These are phyloP conservation scores for Ilyonectria destructans DNA, from an alignment of 2,329 filamentous ascomycete genomes.

Conservation along the genomic window DNA sequence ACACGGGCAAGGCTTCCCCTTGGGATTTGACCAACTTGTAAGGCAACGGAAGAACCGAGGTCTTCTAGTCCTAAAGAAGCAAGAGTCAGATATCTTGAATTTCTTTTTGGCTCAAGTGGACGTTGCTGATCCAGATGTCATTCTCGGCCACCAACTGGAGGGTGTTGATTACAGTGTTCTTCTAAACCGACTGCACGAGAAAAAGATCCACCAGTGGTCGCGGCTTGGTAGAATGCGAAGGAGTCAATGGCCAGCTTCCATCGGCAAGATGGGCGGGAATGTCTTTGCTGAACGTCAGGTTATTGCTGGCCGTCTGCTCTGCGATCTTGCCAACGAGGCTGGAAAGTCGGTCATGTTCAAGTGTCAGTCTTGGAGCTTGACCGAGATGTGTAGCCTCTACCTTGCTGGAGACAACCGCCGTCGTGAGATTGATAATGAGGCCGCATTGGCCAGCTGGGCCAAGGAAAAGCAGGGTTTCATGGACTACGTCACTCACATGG, in stretches of 20 bases:
- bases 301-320: conserved; percentile 89
- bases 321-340: conserved; percentile 95
- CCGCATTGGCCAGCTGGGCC: conserved; percentile 87
- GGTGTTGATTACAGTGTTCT: conserved; percentile 96
- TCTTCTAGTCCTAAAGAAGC: conserved; percentile 85
- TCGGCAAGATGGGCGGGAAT: conserved; percentile 88
- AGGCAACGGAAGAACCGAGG: conserved; percentile 82
- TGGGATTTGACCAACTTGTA: conserved; percentile 87
- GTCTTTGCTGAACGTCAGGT: conserved; percentile 95
- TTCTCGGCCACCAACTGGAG: conserved; percentile 96
- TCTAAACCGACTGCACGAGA: conserved; percentile 88
- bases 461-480: conserved; percentile 86
- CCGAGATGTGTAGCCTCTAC: conserved; percentile 96
- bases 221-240: conserved; percentile 90
- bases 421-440: conserved; percentile 90
- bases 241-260: conserved; percentile 87
- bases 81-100: conserved; percentile 87
- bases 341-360: conserved; percentile 98
- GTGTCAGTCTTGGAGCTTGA: conserved; percentile 98
- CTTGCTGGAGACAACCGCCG: conserved; percentile 81
- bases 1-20: conserved; percentile 81
- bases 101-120: conserved; percentile 93
- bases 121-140: conserved; percentile 90
- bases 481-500: conserved; percentile 94
- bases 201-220: conserved; percentile 95